Conservation (phyloP, 305 asterid species). For the Galium porrigens region DNA sequence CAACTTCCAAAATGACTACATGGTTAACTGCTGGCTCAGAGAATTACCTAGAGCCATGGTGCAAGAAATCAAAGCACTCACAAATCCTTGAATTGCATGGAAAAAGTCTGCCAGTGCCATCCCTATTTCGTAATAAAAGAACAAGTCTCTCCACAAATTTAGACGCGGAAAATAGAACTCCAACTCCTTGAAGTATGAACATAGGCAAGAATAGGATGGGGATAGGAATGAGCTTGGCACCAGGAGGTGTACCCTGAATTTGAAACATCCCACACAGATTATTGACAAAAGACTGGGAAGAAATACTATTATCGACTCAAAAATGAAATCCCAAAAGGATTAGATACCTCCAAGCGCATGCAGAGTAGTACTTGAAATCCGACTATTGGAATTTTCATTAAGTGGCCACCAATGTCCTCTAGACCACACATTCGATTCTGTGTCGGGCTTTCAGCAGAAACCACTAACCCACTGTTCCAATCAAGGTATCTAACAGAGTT, state of each 20-base stretch:
- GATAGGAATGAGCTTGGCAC: conserved; percentile 52
- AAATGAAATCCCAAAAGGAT: conserved; percentile 11
- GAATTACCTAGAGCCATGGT: conserved; percentile 81
- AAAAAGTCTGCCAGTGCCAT: conserved; percentile 49
- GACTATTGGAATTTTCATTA: conserved; percentile 77
- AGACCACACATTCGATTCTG: conserved; percentile 56
- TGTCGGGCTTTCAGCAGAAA: conserved; percentile 49
- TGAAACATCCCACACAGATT: conserved; percentile 18
- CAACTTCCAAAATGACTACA: not conserved
- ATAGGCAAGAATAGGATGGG: conserved; percentile 78
- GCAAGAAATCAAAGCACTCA: conserved; percentile 67
- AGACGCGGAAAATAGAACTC: conserved; percentile 49
- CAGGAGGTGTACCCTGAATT: conserved; percentile 68
- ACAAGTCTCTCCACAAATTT: conserved; percentile 59
- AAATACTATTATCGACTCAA: conserved; percentile 1
- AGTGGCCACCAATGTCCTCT: conserved; percentile 87
- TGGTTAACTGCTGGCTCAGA: not conserved
- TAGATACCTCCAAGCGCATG: conserved; percentile 81
- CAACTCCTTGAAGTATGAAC: conserved; percentile 69
- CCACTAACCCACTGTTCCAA: conserved; percentile 63
- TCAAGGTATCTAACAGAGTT: conserved; percentile 49
- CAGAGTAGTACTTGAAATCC: conserved; percentile 81
- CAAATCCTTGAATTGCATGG: conserved; percentile 44
- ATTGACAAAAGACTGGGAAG: conserved; percentile 15
- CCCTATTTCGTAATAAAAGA: conserved; percentile 51